phyloP scores from a whole-genome alignment of 75 land plant genomes.

The Pinus tabuliformis region DNA sequence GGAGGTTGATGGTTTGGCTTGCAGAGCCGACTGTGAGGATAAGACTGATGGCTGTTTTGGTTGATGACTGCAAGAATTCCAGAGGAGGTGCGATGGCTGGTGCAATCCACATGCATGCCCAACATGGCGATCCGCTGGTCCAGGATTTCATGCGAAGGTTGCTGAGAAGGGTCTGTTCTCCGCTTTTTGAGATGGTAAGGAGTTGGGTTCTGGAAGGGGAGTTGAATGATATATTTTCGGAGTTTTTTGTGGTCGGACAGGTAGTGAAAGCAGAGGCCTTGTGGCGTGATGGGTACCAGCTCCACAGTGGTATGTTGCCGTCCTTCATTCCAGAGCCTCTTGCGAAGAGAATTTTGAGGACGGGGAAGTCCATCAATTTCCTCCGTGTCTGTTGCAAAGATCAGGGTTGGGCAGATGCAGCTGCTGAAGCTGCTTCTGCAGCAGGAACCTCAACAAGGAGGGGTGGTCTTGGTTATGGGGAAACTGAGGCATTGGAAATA shows the following conservation, averaged over 20 bases:
- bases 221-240: slow-evolving; percentile 83
- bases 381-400: slow-evolving; percentile 99
- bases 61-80: slow-evolving; percentile 76
- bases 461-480: slow-evolving; percentile 94
- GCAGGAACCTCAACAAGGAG: slow-evolving; percentile 80
- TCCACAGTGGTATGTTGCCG: slow-evolving; percentile 89
- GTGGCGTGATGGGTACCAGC: slow-evolving; percentile 93
- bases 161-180: slow-evolving; percentile 84
- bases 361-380: slow-evolving; percentile 99
- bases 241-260: slow-evolving; percentile 85
- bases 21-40: slow-evolving; percentile 95
- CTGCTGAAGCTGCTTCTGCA: slow-evolving; percentile 83
- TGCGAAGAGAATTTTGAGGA: slow-evolving; percentile 89
- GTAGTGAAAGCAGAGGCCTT: slow-evolving; percentile 88
- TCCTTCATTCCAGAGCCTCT: slow-evolving; percentile 86
- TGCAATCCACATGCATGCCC: slow-evolving; percentile 90
- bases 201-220: slow-evolving; percentile 99
- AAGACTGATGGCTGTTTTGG: slow-evolving; percentile 94
- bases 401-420: slow-evolving; percentile 90
- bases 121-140: slow-evolving; percentile 92
- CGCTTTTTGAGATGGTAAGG: slow-evolving; percentile 96
- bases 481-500: slow-evolving; percentile 89
- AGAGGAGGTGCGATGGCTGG: slow-evolving; percentile 99
- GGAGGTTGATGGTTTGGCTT: slow-evolving; percentile 91
- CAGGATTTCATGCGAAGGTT: slow-evolving; percentile 84